Base-by-base conservation (phyloP, 2,329 filamentous ascomycete species). In the Trichoderma oligosporum region DNA sequence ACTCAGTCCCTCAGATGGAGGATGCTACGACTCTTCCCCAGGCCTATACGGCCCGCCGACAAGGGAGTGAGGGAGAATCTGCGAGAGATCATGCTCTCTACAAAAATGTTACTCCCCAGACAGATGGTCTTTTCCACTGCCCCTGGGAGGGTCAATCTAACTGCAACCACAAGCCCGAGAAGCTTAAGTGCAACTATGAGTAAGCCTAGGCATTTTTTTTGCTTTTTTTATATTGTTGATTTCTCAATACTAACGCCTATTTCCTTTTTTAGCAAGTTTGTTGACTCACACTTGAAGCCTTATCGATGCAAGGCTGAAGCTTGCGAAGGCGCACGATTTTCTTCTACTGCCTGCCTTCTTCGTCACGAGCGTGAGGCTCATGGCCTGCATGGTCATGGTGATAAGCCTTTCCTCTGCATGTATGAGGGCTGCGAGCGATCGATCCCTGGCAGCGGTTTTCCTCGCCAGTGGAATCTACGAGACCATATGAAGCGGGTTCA, bases 181-280 rank as follows among this genome's bases (percentile, higher is more conserved):
- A 95, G 78, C 88, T 97, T 66, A 97, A 97, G 83, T 97, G 93
- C 85, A 96, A 96, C 76, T 97, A 97, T 71, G 92, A 97, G 92
- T 96, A 87, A 83, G 90, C 27, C 36, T 14, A 8, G 9, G 5
- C 11, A 7, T 48, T 1, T 8, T 76, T 22, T 20, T 22, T 12
- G 3, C 20, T 3, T 20, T 16, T 20, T 41, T 16, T 31, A 36
- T 18, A 41, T n/a, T n/a, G n/a, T n/a, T n/a, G n/a, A n/a, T n/a
- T n/a, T n/a, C n/a, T n/a, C n/a, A 53, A 35, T 11, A 33, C 14
- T 48, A 14, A 18, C 42, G 16, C 36, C 16, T 39, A 11, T 14
- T 11, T 7, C 41, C 14, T 9, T 14, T 18, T 51, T 47, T 70
- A 96, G 92, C 82, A 97, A 97, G 82, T 96, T 94, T 67, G 86